These are phyloP conservation scores for Ormosia emarginata DNA, from an alignment of 306 rosid genomes.

Conservation along the genomic window DNA sequence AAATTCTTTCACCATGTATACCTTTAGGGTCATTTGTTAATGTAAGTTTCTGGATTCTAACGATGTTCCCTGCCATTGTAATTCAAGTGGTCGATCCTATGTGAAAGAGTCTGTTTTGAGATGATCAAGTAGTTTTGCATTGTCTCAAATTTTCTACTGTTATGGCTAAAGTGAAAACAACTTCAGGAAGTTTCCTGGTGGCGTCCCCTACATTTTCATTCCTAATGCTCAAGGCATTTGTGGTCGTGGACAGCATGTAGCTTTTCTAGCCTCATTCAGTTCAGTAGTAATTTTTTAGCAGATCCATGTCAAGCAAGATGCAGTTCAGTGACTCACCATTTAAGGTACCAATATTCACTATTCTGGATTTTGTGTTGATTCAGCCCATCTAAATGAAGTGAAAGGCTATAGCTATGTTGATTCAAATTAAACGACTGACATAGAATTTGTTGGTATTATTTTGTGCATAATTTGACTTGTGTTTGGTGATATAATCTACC, in stretches of 20 bases:
- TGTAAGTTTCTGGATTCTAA: not conserved
- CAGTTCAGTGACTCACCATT: too few relatives aligned
- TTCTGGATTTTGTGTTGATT: too few relatives aligned
- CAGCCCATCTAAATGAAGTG: too few relatives aligned
- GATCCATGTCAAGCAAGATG: constrained; percentile 88
- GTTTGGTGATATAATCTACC: too few relatives aligned
- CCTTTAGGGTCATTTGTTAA: not conserved
- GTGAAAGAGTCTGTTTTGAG: constrained; percentile 66
- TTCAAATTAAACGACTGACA: too few relatives aligned
- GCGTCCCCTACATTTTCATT: constrained; percentile 95
- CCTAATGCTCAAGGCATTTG: constrained; percentile 94
- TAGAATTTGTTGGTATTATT: too few relatives aligned
- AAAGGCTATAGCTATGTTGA: too few relatives aligned
- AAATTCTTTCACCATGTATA: not conserved
- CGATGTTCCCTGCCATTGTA: constrained; percentile 39
- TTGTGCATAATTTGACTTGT: too few relatives aligned
- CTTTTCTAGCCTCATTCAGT: constrained; percentile 92
- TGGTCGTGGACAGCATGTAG: constrained; percentile 92
- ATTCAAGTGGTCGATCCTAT: constrained; percentile 61
- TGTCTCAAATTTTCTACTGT: too few relatives aligned
- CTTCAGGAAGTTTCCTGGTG: constrained; percentile 88
- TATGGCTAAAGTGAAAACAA: too few relatives aligned
- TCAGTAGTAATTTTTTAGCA: constrained; percentile 93
- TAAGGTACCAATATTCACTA: too few relatives aligned
- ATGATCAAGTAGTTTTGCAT: constrained; percentile 31